Conservation (phyloP, 768 basidiomycete species). For the Crassisporium funariophilum region DNA sequence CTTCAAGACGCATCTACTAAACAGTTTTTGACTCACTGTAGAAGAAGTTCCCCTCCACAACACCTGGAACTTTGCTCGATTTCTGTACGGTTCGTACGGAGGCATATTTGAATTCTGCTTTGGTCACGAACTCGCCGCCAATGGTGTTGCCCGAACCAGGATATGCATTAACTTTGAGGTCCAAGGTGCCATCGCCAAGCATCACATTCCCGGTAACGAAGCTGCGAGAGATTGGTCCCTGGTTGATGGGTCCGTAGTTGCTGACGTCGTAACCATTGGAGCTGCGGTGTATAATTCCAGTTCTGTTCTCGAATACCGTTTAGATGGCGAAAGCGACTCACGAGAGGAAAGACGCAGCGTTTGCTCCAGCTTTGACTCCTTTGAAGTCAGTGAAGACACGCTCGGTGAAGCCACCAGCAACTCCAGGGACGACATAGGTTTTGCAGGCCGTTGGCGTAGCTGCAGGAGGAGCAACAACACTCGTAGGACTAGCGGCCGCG, state of each 20-base stretch:
- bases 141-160: conserved; percentile 27
- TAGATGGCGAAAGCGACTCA: neutral
- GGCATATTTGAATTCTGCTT: conserved; percentile 30
- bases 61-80: conserved; percentile 35
- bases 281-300: too few relatives aligned
- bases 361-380: neutral
- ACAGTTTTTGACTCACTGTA: conserved; percentile 37
- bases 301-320: neutral
- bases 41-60: too few relatives aligned
- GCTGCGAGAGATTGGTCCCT: conserved; percentile 22
- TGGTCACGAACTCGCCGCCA: conserved; percentile 32
- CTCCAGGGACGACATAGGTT: conserved; percentile 1
- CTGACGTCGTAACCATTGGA: conserved; percentile 19
- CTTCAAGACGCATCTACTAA: too few relatives aligned
- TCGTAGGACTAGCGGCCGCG: too few relatives aligned
- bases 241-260: conserved; percentile 22
- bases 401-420: conserved; percentile 5
- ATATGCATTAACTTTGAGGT: conserved; percentile 36
- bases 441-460: too few relatives aligned
- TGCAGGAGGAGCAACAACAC: too few relatives aligned
- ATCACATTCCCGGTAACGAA: conserved; percentile 32
- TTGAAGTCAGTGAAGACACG: conserved; percentile 7
- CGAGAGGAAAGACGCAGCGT: conserved; percentile 1
- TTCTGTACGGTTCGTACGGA: conserved; percentile 37
- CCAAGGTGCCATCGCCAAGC: conserved; percentile 31